Base-by-base conservation (phyloP, 2,329 filamentous ascomycete species). In the Talaromyces rugulosus region DNA sequence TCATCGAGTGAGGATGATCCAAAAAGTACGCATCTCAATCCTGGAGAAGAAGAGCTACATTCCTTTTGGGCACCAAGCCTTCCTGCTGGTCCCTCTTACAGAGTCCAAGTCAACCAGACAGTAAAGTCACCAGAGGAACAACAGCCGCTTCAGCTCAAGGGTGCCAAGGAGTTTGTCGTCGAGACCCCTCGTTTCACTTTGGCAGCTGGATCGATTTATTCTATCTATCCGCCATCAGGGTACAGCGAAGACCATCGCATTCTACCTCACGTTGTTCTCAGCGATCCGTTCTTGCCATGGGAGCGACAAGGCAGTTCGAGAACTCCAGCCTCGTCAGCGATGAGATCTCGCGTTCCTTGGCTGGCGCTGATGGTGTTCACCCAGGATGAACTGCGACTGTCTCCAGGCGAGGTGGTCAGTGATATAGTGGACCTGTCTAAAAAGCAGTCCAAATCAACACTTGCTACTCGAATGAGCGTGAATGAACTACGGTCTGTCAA, bases 231-330 rank as follows among this genome's bases (percentile, higher is more conserved):
- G 0, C 75, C 78, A 0, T 55, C 67, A 0, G 80, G 78, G 0
- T 70, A 79, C 56, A 47, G 63, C 0, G 80, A 75, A n/a, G 62
- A 70, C 1, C 61, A 60, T 4, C 40, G 67, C 0, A 72, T 76
- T 1, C 64, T 82, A 3, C 81, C 80, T 1, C 80, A 82, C 64
- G 65, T 82, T 0, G 77, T 82, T 4, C 69, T 82, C 23, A 77
- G 65, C 1, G 78, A 82, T 62, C 75, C 78, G 0, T 71, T 75
- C 59, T 63, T 81, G 1, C 80, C 80, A 0, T 82, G 81, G 81
- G 76, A 79, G 64, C 63, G 77, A 0, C 16, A 65, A 0, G 72
- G 63, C 0, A 74, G 67, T 18, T 61, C 60, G 0, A 63, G 52
- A 52, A 14, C 58, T 52, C 58, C 60, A 28, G 56, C 56, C 66